Evolutionary conservation across 441 rosid genomes (phyloP).

Genomic region (Corymbia citriodora): DNA sequence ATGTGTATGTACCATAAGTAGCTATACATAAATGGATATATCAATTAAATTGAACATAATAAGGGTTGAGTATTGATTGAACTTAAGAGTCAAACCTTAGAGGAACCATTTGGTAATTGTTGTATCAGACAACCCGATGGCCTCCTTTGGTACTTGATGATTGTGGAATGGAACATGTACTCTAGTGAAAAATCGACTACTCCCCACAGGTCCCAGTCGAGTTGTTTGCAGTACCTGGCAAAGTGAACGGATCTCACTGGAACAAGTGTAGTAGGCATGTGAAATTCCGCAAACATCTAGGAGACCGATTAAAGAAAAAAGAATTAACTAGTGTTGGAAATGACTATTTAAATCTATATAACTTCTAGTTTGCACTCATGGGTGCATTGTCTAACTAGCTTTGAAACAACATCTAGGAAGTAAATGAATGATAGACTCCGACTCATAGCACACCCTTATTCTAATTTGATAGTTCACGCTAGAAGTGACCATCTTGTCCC

Average conservation of each 20-base stretch:
- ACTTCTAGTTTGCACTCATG: not conserved
- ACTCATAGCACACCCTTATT: not conserved
- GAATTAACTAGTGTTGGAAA: not conserved
- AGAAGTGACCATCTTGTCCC: not conserved
- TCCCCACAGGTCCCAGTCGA: conserved; percentile 32
- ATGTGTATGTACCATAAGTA: not conserved
- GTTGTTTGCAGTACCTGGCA: conserved; percentile 36
- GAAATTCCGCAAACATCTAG: conserved; percentile 46
- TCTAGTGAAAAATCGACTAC: conserved; percentile 61
- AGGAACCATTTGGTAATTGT: conserved; percentile 19
- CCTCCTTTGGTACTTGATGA: conserved; percentile 23
- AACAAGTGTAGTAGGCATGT: conserved; percentile 37
- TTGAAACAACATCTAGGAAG: not conserved
- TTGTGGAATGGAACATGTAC: conserved; percentile 21
- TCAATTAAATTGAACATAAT: not conserved
- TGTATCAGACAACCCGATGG: conserved; percentile 56
- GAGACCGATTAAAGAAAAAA: not conserved
- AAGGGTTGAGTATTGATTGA: not conserved
- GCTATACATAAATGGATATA: not conserved
- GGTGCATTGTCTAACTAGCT: not conserved
- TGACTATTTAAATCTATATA: not conserved
- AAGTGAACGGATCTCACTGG: conserved; percentile 32
- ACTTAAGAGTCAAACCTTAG: conserved; percentile 21
- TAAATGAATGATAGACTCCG: not conserved
- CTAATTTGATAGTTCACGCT: not conserved